These are phyloP conservation scores for Hawksworthiomyces lignivorus DNA, from an alignment of 2,329 filamentous ascomycete species.

Conservation along the genomic window DNA sequence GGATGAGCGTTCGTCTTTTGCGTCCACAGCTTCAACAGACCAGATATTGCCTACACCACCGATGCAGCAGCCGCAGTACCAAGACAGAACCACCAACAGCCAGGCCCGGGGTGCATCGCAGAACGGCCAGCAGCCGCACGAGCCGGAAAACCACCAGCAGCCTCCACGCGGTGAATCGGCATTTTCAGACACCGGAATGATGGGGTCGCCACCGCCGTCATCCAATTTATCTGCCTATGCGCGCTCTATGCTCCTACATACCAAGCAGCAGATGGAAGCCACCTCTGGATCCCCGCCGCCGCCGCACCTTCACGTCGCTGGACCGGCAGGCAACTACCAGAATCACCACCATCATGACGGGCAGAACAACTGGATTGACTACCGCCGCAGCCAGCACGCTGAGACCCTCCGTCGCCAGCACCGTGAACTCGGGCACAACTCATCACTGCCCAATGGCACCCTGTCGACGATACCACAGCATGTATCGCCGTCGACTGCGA, in stretches of 20 bases:
- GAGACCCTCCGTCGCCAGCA: no score
- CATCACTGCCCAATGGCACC: not conserved
- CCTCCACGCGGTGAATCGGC: no score
- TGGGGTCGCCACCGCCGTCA: constrained; percentile 15
- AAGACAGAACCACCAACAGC: no score
- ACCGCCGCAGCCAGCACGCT: no score
- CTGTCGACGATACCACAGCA: constrained; percentile 21
- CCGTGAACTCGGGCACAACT: no score
- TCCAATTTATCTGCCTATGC: constrained; percentile 37
- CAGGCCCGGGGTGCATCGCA: no score
- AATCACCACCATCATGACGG: constrained; percentile 10
- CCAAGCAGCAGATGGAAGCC: constrained; percentile 57
- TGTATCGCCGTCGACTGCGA: constrained; percentile 14
- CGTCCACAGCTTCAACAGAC: not conserved
- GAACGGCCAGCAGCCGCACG: no score
- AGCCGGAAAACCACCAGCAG: no score
- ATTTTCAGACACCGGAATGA: no score
- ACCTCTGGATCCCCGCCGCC: constrained; percentile 35
- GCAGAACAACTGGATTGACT: no score
- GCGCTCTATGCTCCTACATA: constrained; percentile 56
- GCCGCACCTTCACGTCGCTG: constrained; percentile 11
- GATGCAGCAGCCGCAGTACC: not conserved
- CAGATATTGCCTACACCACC: constrained; percentile 1
- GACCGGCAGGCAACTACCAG: constrained; percentile 9
- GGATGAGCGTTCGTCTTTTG: no score